Conservation (phyloP, 257 asterid species). For the Nyctanthes arbortristis region DNA sequence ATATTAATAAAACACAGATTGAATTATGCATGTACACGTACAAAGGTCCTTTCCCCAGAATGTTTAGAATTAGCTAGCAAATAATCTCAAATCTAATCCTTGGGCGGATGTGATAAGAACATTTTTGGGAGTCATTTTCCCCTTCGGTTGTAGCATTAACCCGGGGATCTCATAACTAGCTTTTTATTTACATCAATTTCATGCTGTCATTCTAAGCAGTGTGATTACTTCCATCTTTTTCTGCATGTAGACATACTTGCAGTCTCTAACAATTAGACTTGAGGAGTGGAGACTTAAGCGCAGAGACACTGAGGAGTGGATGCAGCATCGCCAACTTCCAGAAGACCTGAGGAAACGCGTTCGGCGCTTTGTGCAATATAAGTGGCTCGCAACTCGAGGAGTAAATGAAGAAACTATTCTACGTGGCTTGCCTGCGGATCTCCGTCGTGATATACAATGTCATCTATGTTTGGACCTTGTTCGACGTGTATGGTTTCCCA, state of each 20-base stretch:
- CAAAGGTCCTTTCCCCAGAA: neutral
- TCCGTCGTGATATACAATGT: conserved; percentile 88
- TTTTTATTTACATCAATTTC: neutral
- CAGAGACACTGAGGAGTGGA: conserved; percentile 97
- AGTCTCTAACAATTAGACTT: conserved; percentile 74
- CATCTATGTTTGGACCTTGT: conserved; percentile 98
- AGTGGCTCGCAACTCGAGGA: conserved; percentile 98
- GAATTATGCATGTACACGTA: neutral
- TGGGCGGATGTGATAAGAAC: neutral
- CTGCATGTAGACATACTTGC: conserved; percentile 74
- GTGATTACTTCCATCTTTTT: conserved; percentile 22
- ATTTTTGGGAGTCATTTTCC: neutral
- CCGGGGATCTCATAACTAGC: neutral
- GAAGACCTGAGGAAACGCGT: conserved; percentile 79
- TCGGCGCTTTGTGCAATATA: conserved; percentile 85
- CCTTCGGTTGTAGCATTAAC: neutral
- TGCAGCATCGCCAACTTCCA: conserved; percentile 96
- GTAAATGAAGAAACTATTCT: conserved; percentile 85
- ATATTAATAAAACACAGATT: neutral
- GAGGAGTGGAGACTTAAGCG: conserved; percentile 95
- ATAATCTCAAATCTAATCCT: neutral
- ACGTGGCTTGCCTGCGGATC: conserved; percentile 78
- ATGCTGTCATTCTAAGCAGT: neutral
- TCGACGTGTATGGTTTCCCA: conserved; percentile 62
- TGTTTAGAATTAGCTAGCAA: neutral